Evolutionary conservation across 345 rosid genomes (phyloP).

Genomic region (Cardamine resedifolia): DNA sequence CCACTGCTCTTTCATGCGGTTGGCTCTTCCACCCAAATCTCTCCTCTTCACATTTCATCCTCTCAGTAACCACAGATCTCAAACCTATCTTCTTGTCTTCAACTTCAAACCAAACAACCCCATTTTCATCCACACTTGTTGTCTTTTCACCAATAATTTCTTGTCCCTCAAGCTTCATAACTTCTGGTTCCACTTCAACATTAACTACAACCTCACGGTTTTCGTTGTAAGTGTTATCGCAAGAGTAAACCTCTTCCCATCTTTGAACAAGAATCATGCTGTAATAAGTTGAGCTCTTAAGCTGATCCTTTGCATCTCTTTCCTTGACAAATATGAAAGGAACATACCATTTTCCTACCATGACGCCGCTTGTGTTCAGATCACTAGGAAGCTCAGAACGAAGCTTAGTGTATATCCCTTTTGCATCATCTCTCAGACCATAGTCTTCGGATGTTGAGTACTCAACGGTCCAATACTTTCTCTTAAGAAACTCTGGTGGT

Average conservation of each 20-base stretch:
- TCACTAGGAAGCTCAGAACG: slow-evolving; percentile 46
- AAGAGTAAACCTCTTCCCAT: slow-evolving; percentile 54
- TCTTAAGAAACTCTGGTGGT: slow-evolving; percentile 54
- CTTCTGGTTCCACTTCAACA: slow-evolving; percentile 40
- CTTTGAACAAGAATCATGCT: slow-evolving; percentile 55
- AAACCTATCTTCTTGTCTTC: slow-evolving; percentile 43
- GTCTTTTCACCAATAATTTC: slow-evolving; percentile 2
- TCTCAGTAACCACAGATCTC: slow-evolving; percentile 42
- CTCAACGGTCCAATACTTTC: slow-evolving; percentile 47
- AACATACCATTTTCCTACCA: slow-evolving; percentile 67
- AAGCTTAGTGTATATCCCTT: slow-evolving; percentile 44
- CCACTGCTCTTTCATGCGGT: slow-evolving; percentile 4
- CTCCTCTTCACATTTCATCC: slow-evolving; percentile 56
- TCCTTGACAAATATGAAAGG: slow-evolving; percentile 68
- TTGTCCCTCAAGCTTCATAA: slow-evolving; percentile 37
- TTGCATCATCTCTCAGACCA: slow-evolving; percentile 51
- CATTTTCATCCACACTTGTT: slow-evolving; percentile 25
- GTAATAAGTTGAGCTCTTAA: slow-evolving; percentile 50
- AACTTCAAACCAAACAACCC: slow-evolving; percentile 44
- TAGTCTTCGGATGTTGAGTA: slow-evolving; percentile 33
- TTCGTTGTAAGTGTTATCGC: slow-evolving; percentile 27
- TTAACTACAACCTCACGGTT: slow-evolving; percentile 33
- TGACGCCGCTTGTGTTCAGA: slow-evolving; percentile 23
- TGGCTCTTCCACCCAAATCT: slow-evolving; percentile 51
- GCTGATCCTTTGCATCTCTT: slow-evolving; percentile 39